A percentile compares a stretch with the other conserved stretches of the same genome.
These are phyloP conservation scores for Microstroma glucosiphilum DNA, from an alignment of 1,284 basidiomycete genomes.

Conservation along the genomic window DNA sequence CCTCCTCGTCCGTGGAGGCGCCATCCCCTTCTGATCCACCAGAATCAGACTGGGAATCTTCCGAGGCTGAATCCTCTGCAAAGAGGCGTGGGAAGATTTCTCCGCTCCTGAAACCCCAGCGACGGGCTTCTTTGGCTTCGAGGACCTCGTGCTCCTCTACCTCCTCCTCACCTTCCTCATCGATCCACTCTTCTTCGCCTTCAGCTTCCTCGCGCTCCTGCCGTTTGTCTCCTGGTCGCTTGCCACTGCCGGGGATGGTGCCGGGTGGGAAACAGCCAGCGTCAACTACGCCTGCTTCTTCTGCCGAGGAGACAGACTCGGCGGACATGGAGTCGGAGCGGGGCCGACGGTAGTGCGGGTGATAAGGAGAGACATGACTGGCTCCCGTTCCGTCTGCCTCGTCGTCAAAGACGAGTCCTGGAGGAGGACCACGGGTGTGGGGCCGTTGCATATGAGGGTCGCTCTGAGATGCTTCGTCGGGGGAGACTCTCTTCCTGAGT, in stretches of 20 bases:
- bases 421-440: neutral
- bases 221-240: neutral
- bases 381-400: neutral
- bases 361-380: conserved; percentile 15
- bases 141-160: conserved; percentile 5
- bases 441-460: neutral
- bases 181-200: neutral
- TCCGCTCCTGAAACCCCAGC: conserved; percentile 1
- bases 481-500: neutral
- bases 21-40: neutral
- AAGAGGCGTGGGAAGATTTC: conserved; percentile 3
- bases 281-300: conserved; percentile 9
- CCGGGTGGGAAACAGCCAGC: conserved; percentile 12
- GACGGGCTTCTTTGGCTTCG: neutral
- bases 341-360: conserved; percentile 11
- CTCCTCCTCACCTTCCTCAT: conserved; percentile 9
- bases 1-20: neutral
- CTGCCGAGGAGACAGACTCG: conserved; percentile 1
- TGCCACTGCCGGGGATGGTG: conserved; percentile 1
- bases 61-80: neutral
- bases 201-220: neutral
- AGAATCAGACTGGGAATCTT: neutral
- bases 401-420: too few relatives aligned
- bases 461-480: neutral
- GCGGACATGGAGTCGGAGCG: neutral